Base-by-base conservation (phyloP, 1,139 yeast genomes). In the Geotrichum australiense region DNA sequence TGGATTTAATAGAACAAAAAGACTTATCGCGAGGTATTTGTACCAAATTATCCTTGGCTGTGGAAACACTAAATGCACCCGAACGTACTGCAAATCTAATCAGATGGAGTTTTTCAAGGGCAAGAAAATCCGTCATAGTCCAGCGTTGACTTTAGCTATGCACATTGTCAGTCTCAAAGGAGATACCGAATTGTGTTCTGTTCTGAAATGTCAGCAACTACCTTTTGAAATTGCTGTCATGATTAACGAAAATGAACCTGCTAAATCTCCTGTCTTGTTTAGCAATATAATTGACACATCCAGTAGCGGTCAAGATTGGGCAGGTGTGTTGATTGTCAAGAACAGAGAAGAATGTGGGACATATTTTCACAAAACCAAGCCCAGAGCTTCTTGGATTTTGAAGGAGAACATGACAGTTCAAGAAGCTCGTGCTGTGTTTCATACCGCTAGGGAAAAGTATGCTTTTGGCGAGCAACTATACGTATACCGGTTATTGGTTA, bases 1-100 rank as follows among this genome's bases (percentile, higher is more conserved):
- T n/a, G n/a, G n/a, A n/a, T n/a, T n/a, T n/a, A n/a, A n/a, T n/a
- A 22, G 37, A 21, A 41, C 45, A 11, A 33, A 39, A 5, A 12
- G 45, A 8, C 14, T 26, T n/a, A 39, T 43, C 5, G 46, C 50
- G 5, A 38, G 50, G 25, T 55, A 54, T 37, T 23, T 48, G 2
- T 50, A 46, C 33, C 58, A 55, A 45, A 45, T 54, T 21, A 35
- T 46, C 2, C 29, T 20, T 2, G 58, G 58, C 6, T 55, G 58
- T 37, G 46, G 40, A 6, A 49, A 50, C 33, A 19, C 34, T 4
- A 24, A 25, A 1, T 55, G 58, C 37, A 22, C 36, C 3, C 26
- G 43, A 12, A 47, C 51, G 16, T 54, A 47, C 34, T 55, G 58
- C 29, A 32, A 38, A 19, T 48, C 46, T 25, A 37, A 40, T 18